These are phyloP conservation scores for Calonectria hawksworthii DNA, from an alignment of 2,329 filamentous ascomycete genomes.

Conservation along the genomic window DNA sequence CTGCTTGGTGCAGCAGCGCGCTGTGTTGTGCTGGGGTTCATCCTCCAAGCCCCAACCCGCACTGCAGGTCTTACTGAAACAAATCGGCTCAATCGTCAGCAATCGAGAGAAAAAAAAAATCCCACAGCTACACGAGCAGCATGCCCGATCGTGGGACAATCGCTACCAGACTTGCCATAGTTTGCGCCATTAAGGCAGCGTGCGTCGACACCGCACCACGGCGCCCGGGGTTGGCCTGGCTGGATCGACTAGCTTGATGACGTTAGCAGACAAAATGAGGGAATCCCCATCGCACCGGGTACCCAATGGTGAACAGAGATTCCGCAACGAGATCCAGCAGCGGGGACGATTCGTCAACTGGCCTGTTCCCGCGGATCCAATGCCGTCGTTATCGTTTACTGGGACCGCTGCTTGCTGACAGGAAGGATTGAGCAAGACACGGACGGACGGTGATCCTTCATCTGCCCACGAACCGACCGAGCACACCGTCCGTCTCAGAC, in stretches of 20 bases:
- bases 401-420: not conserved
- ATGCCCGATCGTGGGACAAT: slow-evolving; percentile 1
- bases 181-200: slow-evolving; percentile 13
- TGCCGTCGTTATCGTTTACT: not conserved
- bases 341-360: not conserved
- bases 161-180: not conserved
- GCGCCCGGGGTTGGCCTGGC: not conserved
- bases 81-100: not conserved
- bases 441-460: not conserved
- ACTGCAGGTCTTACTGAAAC: not conserved
- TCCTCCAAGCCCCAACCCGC: not conserved
- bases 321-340: not conserved
- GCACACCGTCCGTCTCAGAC: not conserved
- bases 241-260: slow-evolving; percentile 1
- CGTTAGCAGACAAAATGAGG: not conserved
- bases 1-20: too few species aligned
- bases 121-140: not conserved
- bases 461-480: not conserved
- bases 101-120: not conserved
- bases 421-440: not conserved
- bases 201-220: not conserved
- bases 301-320: not conserved
- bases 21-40: not conserved
- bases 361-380: not conserved
- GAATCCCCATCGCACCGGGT: not conserved